Conservation (phyloP, 345 rosid species). For the Arabidopsis thaliana region TAIR10.1 NC_003076.8:22661001-22661500, state of each 20-base stretch:
- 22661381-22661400: conserved; percentile 11
- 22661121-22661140: not conserved
- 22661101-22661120: not conserved
- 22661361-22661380: conserved; percentile 29
- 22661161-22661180: not conserved
- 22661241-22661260: conserved; percentile 35
- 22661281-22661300: conserved; percentile 33
- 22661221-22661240: conserved; percentile 41
- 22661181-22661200: conserved; percentile 35
- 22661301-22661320: conserved; percentile 34
- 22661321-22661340: conserved; percentile 20
- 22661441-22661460: conserved; percentile 22
- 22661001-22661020: not conserved
- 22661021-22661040: not conserved
- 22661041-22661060: not conserved
- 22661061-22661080: conserved; percentile 8
- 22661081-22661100: not conserved
- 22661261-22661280: conserved; percentile 23
- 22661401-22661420: conserved; percentile 30
- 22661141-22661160: not conserved
- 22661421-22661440: conserved; percentile 24
- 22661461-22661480: conserved; percentile 3
- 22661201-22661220: conserved; percentile 39
- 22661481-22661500: not conserved
- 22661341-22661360: not conserved